These are phyloP conservation scores for Corynascus novoguineensis DNA, from an alignment of 495 filamentous ascomycete species.

Conservation along the genomic window DNA sequence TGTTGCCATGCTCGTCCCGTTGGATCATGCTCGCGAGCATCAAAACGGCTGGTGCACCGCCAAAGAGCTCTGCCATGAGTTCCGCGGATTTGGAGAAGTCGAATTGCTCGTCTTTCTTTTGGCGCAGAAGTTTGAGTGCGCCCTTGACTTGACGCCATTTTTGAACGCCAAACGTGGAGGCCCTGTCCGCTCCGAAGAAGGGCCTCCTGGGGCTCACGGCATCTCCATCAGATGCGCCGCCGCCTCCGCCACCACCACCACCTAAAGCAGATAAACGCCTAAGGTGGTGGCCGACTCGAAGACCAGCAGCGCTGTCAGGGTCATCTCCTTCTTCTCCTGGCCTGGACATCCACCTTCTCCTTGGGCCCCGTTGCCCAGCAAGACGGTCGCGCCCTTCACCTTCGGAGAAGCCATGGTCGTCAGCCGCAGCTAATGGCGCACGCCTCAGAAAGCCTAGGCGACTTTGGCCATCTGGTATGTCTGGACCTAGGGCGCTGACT, in stretches of 20 bases:
- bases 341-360: constrained; percentile 46
- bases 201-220: constrained; percentile 44
- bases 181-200: constrained; percentile 55
- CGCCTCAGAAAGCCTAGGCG: constrained; percentile 56
- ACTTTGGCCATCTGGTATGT: constrained; percentile 27
- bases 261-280: constrained; percentile 70
- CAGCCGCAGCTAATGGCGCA: constrained; percentile 62
- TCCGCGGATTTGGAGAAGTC: constrained; percentile 96
- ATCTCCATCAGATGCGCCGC: constrained; percentile 45
- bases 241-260: constrained; percentile 36
- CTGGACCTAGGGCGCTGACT: constrained; percentile 23
- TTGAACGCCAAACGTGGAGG: constrained; percentile 72
- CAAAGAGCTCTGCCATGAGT: constrained; percentile 88
- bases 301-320: constrained; percentile 44
- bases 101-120: constrained; percentile 76
- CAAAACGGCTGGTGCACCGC: constrained; percentile 82
- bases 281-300: constrained; percentile 65
- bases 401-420: constrained; percentile 72
- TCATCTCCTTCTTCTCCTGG: constrained; percentile 33
- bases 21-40: constrained; percentile 97
- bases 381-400: constrained; percentile 80
- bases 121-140: constrained; percentile 73
- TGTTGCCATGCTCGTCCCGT: constrained; percentile 91
- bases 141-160: constrained; percentile 86
- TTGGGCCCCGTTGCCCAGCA: constrained; percentile 48